Percentiles rank a stretch among this genome's conserved stretches.
Evolutionary conservation across 208 protist genomes (phyloP).

Genomic region (Tritrichomonas foetus): DNA sequence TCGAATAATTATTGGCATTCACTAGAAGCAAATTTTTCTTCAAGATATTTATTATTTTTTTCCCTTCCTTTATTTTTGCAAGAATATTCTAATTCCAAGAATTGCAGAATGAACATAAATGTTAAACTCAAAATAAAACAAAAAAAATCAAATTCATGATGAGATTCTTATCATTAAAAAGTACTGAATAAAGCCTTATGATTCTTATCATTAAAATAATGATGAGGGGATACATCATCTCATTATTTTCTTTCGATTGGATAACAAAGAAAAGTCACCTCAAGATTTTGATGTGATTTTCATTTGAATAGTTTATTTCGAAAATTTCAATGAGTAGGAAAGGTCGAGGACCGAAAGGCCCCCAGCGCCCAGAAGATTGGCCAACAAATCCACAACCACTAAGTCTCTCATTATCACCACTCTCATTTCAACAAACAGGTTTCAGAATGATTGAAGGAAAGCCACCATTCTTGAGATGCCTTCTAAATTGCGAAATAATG

Average conservation of each 20-base stretch:
- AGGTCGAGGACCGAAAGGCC: not conserved
- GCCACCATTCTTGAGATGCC: conserved; percentile 2
- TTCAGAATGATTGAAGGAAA: not conserved
- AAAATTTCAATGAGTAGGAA: not conserved
- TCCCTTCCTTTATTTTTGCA: no score
- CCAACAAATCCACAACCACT: not conserved
- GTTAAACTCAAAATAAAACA: not conserved
- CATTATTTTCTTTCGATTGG: no score
- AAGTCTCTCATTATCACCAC: not conserved
- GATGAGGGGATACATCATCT: no score
- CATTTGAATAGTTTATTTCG: no score
- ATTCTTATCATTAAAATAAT: no score
- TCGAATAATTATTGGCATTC: no score
- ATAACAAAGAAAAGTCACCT: no score
- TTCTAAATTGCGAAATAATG: not conserved
- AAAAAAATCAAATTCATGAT: not conserved
- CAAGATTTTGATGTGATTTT: no score
- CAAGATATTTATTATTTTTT: no score
- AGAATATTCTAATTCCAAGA: no score
- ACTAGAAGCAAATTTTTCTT: no score
- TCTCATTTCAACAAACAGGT: conserved; percentile 2
- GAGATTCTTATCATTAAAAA: not conserved
- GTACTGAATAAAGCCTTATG: no score
- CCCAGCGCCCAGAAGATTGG: not conserved
- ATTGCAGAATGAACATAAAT: not conserved